These are phyloP conservation scores for Syncephalastrum monosporum DNA, from an alignment of 371 early-diverging fungal species.

Conservation along the genomic window DNA sequence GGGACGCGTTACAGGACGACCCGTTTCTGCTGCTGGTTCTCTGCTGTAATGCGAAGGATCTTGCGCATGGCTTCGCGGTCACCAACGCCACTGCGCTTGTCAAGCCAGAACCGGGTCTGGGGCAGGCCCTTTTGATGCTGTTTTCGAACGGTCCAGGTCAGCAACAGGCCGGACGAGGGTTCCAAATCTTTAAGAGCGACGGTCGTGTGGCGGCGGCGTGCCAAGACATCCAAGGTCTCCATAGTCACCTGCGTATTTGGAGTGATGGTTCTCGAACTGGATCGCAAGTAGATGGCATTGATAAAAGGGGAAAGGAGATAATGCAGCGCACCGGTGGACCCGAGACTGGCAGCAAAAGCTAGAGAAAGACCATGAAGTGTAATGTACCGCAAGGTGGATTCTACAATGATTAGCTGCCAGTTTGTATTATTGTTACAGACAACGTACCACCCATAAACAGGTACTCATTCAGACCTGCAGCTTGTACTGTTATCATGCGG, in stretches of 20 bases:
- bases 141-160: conserved; percentile 39
- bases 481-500: conserved; percentile 3
- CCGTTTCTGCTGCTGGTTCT: conserved; percentile 24
- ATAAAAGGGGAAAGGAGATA: conserved; percentile 45
- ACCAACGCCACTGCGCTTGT: conserved; percentile 35
- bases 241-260: conserved; percentile 40
- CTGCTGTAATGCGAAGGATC: conserved; percentile 36
- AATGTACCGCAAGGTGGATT: conserved; percentile 32
- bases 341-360: conserved; percentile 44
- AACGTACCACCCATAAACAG: conserved; percentile 44
- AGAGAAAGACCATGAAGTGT: conserved; percentile 21
- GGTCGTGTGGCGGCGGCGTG: conserved; percentile 30
- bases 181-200: conserved; percentile 30
- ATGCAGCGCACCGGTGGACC: conserved; percentile 47
- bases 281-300: conserved; percentile 33
- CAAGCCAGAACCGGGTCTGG: conserved; percentile 47
- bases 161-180: conserved; percentile 22
- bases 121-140: conserved; percentile 12
- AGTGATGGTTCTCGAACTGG: conserved; percentile 19
- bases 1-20: conserved; percentile 2
- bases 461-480: conserved; percentile 24
- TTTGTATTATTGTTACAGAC: background rate
- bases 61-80: conserved; percentile 35
- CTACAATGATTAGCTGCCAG: conserved; percentile 11
- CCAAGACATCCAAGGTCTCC: conserved; percentile 41